Evolutionary conservation across 2,329 filamentous ascomycete species (phyloP).

Genomic region (Pestalotiopsis fici): DNA sequence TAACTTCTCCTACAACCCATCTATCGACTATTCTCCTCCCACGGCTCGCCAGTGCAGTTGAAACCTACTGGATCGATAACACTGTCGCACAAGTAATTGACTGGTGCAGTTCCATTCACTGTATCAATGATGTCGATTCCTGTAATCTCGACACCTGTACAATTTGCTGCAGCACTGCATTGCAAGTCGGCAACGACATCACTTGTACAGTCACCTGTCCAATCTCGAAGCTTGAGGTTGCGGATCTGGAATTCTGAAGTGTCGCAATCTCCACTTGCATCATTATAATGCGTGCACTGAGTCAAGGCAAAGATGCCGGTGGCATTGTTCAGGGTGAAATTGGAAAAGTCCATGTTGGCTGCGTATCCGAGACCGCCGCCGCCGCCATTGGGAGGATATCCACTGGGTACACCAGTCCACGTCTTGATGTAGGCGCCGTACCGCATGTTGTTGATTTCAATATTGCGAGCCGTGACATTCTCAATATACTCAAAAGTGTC

Average conservation of each 20-base stretch:
- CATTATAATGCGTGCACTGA: constrained; percentile 23
- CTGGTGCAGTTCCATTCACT: constrained; percentile 7
- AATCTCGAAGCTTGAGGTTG: constrained; percentile 17
- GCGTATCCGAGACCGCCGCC: constrained; percentile 52
- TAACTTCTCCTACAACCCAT: too few species aligned
- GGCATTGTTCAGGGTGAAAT: constrained; percentile 19
- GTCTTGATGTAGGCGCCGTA: constrained; percentile 51
- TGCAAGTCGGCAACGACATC: constrained; percentile 12
- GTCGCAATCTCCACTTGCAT: constrained; percentile 14
- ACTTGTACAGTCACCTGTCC: constrained; percentile 12
- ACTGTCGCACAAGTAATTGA: constrained; percentile 10
- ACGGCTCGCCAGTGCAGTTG: constrained; percentile 9
- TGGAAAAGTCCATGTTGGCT: constrained; percentile 20
- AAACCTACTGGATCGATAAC: constrained; percentile 2
- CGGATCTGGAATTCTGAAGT: constrained; percentile 21
- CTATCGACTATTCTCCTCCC: constrained; percentile 12
- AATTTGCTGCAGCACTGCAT: constrained; percentile 9
- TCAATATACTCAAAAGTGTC: constrained; percentile 43
- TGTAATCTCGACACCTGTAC: constrained; percentile 9
- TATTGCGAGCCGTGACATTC: constrained; percentile 38
- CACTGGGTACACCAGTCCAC: constrained; percentile 53
- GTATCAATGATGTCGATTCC: constrained; percentile 9
- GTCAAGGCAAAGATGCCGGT: constrained; percentile 15
- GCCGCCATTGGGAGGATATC: constrained; percentile 60
- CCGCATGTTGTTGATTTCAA: constrained; percentile 33